These are phyloP conservation scores for Microsporum audouinii DNA, from an alignment of 2,329 filamentous ascomycete species.

Conservation along the genomic window DNA sequence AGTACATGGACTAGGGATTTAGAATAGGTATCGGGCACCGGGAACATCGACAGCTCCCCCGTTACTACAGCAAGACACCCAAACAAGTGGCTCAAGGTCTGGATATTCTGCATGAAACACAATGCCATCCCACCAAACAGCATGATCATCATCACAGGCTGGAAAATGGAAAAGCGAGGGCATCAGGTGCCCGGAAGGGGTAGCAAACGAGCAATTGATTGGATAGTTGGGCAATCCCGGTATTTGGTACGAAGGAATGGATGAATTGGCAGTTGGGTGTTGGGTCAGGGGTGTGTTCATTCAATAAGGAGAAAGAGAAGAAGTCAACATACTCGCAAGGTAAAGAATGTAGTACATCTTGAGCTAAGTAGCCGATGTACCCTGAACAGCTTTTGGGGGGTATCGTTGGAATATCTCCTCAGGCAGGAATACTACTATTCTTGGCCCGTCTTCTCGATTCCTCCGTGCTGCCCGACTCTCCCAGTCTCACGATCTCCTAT, in stretches of 20 bases:
- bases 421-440: slow-evolving; percentile 5
- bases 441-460: slow-evolving; percentile 8
- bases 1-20: neutral
- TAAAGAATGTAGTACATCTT: slow-evolving; percentile 49
- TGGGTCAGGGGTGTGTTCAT: neutral
- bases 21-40: neutral
- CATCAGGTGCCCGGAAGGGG: neutral
- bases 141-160: neutral
- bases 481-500: slow-evolving; percentile 15
- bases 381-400: neutral
- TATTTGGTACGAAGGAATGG: neutral
- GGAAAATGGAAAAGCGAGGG: neutral
- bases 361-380: slow-evolving; percentile 8
- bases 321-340: slow-evolving; percentile 55
- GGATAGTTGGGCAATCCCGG: neutral
- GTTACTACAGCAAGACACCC: neutral
- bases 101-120: neutral
- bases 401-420: slow-evolving; percentile 11
- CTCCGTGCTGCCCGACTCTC: slow-evolving; percentile 14
- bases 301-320: slow-evolving; percentile 8
- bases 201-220: neutral
- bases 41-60: neutral
- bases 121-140: neutral
- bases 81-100: neutral
- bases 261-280: neutral